A percentile compares a stretch with the other conserved stretches of the same genome.
These are phyloP conservation scores for Neospora caninum DNA, from an alignment of 169 alveolate genomes.

Conservation along the genomic window DNA sequence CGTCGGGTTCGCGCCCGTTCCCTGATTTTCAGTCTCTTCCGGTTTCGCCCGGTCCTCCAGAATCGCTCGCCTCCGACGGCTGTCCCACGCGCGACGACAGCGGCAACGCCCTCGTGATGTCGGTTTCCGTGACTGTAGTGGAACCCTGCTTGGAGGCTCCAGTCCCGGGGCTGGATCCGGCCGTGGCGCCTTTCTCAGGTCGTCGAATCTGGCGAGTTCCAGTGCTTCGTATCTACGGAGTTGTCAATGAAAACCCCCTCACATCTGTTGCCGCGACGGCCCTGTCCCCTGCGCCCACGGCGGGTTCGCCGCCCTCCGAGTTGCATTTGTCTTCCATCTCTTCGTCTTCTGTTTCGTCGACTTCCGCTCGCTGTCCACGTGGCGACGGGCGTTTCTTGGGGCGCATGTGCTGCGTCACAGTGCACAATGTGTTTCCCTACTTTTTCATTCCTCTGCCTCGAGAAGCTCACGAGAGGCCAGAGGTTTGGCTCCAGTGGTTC, in stretches of 20 bases:
- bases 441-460: slow-evolving; percentile 65
- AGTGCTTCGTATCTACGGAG: slow-evolving; percentile 55
- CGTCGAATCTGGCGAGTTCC: slow-evolving; percentile 59
- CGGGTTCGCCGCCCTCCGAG: not conserved
- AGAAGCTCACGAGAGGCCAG: slow-evolving; percentile 52
- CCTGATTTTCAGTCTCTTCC: too few relatives aligned
- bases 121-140: slow-evolving; percentile 55
- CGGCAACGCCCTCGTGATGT: slow-evolving; percentile 18
- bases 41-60: too few relatives aligned
- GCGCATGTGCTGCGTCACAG: slow-evolving; percentile 51
- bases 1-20: too few relatives aligned
- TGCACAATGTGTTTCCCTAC: slow-evolving; percentile 62
- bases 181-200: slow-evolving; percentile 54
- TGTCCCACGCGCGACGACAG: not conserved
- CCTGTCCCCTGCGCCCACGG: not conserved
- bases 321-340: not conserved
- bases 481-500: slow-evolving; percentile 46
- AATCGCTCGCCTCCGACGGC: too few relatives aligned
- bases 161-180: slow-evolving; percentile 47
- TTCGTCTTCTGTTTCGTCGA: too few relatives aligned
- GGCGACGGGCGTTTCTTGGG: slow-evolving; percentile 50
- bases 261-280: not conserved
- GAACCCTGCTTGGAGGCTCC: slow-evolving; percentile 51
- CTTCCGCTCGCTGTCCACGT: not conserved
- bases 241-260: slow-evolving; percentile 9